A percentile compares a stretch with the other conserved stretches of the same genome.
Conservation (phyloP, 371 early-diverging fungal species). For the Capillidium rhysosporum region DNA sequence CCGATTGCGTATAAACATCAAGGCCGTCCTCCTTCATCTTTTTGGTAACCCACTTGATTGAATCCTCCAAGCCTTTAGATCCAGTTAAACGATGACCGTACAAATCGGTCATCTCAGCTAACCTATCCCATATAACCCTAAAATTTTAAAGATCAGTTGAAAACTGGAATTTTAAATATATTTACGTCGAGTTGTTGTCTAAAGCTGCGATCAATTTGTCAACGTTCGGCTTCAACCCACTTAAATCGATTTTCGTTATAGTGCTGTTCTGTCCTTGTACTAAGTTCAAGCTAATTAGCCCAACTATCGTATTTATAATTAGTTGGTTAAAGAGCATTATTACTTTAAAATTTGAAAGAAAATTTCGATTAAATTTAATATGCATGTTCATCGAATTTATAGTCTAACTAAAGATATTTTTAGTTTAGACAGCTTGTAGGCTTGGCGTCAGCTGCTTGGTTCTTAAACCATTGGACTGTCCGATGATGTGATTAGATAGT, state of each 20-base stretch:
- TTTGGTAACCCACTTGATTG: not conserved
- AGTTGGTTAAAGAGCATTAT: too few relatives aligned
- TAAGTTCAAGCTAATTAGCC: too few relatives aligned
- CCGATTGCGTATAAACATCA: not conserved
- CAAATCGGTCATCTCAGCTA: slow-evolving; percentile 36
- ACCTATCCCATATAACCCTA: slow-evolving; percentile 22
- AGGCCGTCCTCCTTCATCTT: not conserved
- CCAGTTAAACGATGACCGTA: slow-evolving; percentile 28
- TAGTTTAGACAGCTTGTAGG: too few relatives aligned
- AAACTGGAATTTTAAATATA: not conserved
- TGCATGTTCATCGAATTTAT: too few relatives aligned
- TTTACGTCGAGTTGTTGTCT: not conserved
- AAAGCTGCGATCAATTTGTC: not conserved
- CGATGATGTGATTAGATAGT: too few relatives aligned
- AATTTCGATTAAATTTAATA: too few relatives aligned
- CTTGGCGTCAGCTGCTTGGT: too few relatives aligned
- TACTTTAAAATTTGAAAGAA: too few relatives aligned
- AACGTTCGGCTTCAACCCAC: not conserved
- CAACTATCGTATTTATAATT: too few relatives aligned
- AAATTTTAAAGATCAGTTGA: not conserved
- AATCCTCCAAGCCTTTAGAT: slow-evolving; percentile 16
- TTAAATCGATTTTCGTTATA: not conserved
- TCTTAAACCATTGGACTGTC: too few relatives aligned
- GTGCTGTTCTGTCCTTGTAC: too few relatives aligned
- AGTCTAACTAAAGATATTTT: too few relatives aligned